Conservation (phyloP, 257 asterid species). For the Solanum bulbocastanum region DNA sequence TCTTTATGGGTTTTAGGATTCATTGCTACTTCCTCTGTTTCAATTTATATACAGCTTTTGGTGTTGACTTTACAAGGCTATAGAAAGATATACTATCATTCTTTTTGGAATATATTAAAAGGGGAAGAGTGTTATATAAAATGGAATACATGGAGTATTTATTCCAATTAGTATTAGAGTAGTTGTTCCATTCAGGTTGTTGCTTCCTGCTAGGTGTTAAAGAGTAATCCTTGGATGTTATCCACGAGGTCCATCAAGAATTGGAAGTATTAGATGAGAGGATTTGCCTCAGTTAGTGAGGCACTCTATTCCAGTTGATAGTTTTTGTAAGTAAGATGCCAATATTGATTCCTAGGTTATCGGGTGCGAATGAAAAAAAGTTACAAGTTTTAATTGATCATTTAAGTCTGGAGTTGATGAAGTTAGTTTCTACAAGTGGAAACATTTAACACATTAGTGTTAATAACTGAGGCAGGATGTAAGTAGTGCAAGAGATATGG, state of each 20-base stretch:
- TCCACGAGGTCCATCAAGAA: not conserved
- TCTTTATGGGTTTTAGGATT: not conserved
- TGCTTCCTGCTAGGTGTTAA: not conserved
- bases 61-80: not conserved
- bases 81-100: not conserved
- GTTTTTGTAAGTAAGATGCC: not conserved
- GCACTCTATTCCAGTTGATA: not conserved
- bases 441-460: not conserved
- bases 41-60: not conserved
- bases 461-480: not conserved
- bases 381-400: not conserved
- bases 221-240: not conserved
- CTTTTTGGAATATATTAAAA: not conserved
- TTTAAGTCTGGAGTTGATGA: not conserved
- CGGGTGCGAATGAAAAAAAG: not conserved
- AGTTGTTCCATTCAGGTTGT: not conserved
- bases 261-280: not conserved
- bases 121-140: not conserved
- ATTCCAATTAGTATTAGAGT: not conserved
- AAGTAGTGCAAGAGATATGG: not conserved
- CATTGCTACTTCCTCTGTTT: not conserved
- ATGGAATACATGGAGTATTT: not conserved
- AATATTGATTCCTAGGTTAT: not conserved
- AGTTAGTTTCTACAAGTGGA: not conserved
- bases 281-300: not conserved